Percentiles rank a stretch among this genome's conserved stretches.
These are phyloP conservation scores for Podospora fimiseda DNA, from an alignment of 495 filamentous ascomycete species.

Conservation along the genomic window DNA sequence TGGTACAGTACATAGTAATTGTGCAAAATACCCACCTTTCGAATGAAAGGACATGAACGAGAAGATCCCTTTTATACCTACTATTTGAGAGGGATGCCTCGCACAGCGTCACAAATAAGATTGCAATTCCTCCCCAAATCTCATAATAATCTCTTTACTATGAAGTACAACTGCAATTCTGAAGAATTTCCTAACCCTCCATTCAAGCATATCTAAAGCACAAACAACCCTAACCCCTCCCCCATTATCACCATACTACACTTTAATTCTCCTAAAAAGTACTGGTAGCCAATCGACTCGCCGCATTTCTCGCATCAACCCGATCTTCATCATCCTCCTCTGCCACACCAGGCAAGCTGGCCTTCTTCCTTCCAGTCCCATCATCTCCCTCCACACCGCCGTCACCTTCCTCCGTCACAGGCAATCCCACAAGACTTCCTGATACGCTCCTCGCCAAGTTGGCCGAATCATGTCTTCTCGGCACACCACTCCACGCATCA, in stretches of 20 bases:
- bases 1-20: no score
- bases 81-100: no score
- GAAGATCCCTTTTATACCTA: no score
- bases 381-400: constrained; percentile 24
- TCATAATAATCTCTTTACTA: no score
- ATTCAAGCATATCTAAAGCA: no score
- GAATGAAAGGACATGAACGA: no score
- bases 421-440: constrained; percentile 53
- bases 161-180: no score
- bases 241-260: neutral
- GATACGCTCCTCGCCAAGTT: constrained; percentile 70
- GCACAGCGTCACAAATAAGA: no score
- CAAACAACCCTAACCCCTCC: neutral
- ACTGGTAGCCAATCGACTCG: constrained; percentile 85
- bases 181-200: no score
- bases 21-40: no score
- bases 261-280: constrained; percentile 75
- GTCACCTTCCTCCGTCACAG: constrained; percentile 40
- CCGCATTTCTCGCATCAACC: constrained; percentile 91
- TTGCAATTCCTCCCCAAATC: no score
- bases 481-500: constrained; percentile 94
- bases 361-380: constrained; percentile 35
- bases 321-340: constrained; percentile 93
- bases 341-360: constrained; percentile 50
- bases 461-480: constrained; percentile 61